Base-by-base conservation (phyloP, 768 basidiomycete genomes). In the Boletus edulis region DNA sequence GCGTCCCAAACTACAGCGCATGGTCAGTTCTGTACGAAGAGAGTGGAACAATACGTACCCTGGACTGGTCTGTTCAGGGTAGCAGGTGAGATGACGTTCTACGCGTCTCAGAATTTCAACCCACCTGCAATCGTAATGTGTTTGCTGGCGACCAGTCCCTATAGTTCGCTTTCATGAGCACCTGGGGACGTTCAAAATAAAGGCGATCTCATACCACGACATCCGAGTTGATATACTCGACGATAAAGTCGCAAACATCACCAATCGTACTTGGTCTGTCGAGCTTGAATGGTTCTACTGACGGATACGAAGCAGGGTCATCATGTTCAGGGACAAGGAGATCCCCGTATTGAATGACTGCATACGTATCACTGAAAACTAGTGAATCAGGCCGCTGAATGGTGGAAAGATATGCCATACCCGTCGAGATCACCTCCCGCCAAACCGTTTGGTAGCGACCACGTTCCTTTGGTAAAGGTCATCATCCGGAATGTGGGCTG, bases 211-310 rank as follows among this genome's bases (percentile, higher is more conserved):
- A 15, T 68, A 89, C 88, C 78, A 89, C 68, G 46, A 89, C 79
- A 63, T 92, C 89, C 0, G 88, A 89, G 58, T 87, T 78, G 65
- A 93, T 89, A 55, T 91, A 93, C 59, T 92, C 84, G 10, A 90
- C 82, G 29, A 93, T 73, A 62, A 92, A 91, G 55, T 91, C 77
- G 57, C 86, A 87, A 9, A 92, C 82, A 58, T 91, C 87, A 0
- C 84, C 74, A 8, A 89, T 79, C 0, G 76, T 81, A 49, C 81
- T 81, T 10, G 81, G 78, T 13, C 77, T 69, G 22, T 58, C 55
- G 20, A 84, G 66, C 2, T 62, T 69, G 43, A 67, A 70, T 0
- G 78, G 71, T 0, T 59, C 60, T 5, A 67, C 71, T 1, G 76
- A 38, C 4, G 67, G 58, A 61, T 91, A 89, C 2, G 69, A 61